Evolutionary conservation across 192 early-diverging fungal species (phyloP).

Genomic region (Podila minutissima): DNA sequence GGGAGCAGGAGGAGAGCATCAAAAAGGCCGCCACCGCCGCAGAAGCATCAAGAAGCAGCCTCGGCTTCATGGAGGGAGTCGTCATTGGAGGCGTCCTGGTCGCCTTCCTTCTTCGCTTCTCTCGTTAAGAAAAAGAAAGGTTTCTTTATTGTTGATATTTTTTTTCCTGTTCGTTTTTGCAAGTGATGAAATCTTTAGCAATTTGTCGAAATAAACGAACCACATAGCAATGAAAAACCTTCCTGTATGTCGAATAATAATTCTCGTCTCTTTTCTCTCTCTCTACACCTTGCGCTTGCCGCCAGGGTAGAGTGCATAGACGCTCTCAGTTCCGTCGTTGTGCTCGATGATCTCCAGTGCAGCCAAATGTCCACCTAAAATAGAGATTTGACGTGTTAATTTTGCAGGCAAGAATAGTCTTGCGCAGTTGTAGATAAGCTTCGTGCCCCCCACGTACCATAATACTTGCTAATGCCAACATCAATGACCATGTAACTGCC

Average conservation of each 20-base stretch:
- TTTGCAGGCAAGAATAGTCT: neutral
- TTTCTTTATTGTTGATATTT: neutral
- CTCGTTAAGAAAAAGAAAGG: conserved; percentile 17
- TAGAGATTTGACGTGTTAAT: neutral
- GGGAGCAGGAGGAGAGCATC: conserved; percentile 27
- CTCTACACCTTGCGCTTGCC: conserved; percentile 27
- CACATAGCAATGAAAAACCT: neutral
- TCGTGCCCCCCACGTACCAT: conserved; percentile 41
- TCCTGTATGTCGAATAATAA: neutral
- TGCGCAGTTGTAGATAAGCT: neutral
- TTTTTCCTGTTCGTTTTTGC: neutral
- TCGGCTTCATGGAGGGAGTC: conserved; percentile 46
- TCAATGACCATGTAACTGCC: conserved; percentile 71
- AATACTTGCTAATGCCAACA: conserved; percentile 73
- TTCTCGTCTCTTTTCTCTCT: neutral
- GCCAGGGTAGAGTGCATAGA: conserved; percentile 63
- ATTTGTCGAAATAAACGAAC: too few relatives aligned
- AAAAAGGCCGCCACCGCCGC: conserved; percentile 20
- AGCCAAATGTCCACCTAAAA: conserved; percentile 59
- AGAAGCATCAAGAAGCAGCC: conserved; percentile 6
- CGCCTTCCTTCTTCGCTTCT: conserved; percentile 46
- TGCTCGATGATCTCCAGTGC: conserved; percentile 78
- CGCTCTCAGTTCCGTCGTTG: conserved; percentile 32
- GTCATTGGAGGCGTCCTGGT: conserved; percentile 45
- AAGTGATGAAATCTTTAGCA: too few relatives aligned